Base-by-base conservation (phyloP, 1,284 basidiomycete genomes). In the Ustilago curta region DNA sequence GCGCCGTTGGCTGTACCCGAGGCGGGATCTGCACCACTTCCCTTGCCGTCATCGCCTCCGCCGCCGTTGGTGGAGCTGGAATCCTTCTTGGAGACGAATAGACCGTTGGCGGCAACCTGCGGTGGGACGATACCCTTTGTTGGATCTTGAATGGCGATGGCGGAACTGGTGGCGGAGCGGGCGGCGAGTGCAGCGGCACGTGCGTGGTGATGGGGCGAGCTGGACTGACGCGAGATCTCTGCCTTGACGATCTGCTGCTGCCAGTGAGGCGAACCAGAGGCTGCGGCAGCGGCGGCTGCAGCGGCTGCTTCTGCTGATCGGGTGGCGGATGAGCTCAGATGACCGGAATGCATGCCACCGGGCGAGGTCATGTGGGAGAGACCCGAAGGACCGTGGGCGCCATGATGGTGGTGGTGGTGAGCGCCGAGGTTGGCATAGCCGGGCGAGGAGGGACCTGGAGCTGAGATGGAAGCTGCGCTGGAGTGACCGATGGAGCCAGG, bases 181-280 rank as follows among this genome's bases (percentile, higher is more conserved):
- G 87, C 87, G 11, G 88, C 87, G 59, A 89, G 85, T 37, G 88
- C 88, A 16, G 88, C 88, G 21, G 88, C 87, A 25, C 88, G 83
- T 16, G 88, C 88, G 27, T 88, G 87, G 76, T 89, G 88, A 76
- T 89, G 88, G 0, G 88, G 87, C 16, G 88, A 86, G 8, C 85
- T 85, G 2, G 88, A 86, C 50, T 86, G 83, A 44, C 88, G 84
- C n/a, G 88, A 88, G 39, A 87, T 85, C 85, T 81, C 80, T 48
- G 80, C 80, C 47, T 82, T 81, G 54, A 81, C 40, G 19, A 84
- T 67, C 73, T 84, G 83, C 50, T 79, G 76, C 62, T 82, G 79
- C 83, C 83, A 84, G 58, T 84, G 81, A 14, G 78, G 70, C 8
- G 77, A 76, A 2, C 63, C 57, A 14, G 66, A 75, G 23, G 70